Evolutionary conservation across 129 eudicot genomes (phyloP).

Genomic region (Escallonia rubra): DNA sequence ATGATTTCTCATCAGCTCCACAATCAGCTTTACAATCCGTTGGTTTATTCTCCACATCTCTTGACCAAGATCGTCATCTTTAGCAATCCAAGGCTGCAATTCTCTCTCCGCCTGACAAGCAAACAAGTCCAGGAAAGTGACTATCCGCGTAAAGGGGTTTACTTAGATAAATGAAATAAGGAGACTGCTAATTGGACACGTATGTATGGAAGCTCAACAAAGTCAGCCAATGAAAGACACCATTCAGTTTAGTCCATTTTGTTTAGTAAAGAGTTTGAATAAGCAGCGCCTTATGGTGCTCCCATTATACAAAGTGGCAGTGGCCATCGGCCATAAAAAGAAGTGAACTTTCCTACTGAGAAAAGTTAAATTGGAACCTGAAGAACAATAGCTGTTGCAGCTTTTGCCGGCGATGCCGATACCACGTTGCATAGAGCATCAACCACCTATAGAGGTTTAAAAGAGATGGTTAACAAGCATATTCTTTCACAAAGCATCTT

Average conservation of each 20-base stretch:
- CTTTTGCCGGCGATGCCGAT: conserved; percentile 90
- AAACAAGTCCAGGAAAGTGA: conserved; percentile 16
- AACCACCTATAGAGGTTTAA: conserved; percentile 58
- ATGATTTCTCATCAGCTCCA: conserved; percentile 93
- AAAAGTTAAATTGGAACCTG: conserved; percentile 56
- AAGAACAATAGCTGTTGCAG: conserved; percentile 94
- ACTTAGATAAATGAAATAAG: background rate
- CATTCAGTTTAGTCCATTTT: no score
- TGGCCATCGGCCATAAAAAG: no score
- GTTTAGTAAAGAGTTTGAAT: no score
- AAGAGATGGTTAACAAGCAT: background rate
- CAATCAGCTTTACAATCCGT: conserved; percentile 84
- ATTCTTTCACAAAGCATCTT: background rate
- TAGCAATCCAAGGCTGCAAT: conserved; percentile 93
- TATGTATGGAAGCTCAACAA: background rate
- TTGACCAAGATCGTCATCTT: conserved; percentile 85
- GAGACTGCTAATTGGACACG: background rate
- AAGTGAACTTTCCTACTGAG: no score
- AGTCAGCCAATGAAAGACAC: background rate
- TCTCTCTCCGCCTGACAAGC: conserved; percentile 90
- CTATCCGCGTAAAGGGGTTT: background rate
- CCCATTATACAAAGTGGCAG: no score
- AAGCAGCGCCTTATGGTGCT: no score
- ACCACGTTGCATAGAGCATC: conserved; percentile 98
- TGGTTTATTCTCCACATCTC: conserved; percentile 90